Evolutionary conservation across 2,329 filamentous ascomycete genomes (phyloP), one percentile per base, ranked within the genome.

Genomic region (Pochonia chlamydosporia): DNA sequence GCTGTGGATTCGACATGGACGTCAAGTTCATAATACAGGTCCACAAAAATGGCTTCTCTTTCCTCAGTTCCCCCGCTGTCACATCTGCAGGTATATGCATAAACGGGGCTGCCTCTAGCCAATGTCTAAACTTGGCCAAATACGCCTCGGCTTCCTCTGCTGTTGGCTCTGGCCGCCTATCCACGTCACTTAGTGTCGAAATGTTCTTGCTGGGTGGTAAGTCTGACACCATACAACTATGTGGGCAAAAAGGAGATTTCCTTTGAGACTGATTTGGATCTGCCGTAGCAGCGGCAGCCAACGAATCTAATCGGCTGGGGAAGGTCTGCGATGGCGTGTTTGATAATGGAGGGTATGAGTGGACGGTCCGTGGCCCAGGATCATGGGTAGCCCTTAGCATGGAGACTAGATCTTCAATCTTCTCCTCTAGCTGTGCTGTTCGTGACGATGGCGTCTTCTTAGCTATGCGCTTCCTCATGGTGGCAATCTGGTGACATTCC

Each of bases 31-130:
- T 66, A 40, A 80, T 74, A 30, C 67, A 69, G 8, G 75, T 54
- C 69, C 73, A 78, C 5, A 79, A 54, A 43, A 78, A 77, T 0
- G 79, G 76, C 3, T 64, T 59, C 16, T 68, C 59, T 8, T 56
- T 56, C 3, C 59, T 66, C 1, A 80, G 59, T n/a, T 61, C 52
- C 30, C 61, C 56, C 3, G 71, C 66, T 0, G 65, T 68, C 43
- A 64, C 61, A 14, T 63, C 58, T 0, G 62, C 48, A 0, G 66
- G 60, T 1, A 79, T 52, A 39, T 70, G 58, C 40, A 76, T 60
- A 43, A 74, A 72, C 0, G 75, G 74, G 16, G 75, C 70, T 43
- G 65, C 68, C 1, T 56, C 59, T 4, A 74, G 60, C 64, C 68
- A 64, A 2, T 58, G 61, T 14, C 65, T 65, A 49, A 78, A 79